Evolutionary conservation across 352 stramenopile species (phyloP).

Genomic region (Phytophthora litchii): DNA sequence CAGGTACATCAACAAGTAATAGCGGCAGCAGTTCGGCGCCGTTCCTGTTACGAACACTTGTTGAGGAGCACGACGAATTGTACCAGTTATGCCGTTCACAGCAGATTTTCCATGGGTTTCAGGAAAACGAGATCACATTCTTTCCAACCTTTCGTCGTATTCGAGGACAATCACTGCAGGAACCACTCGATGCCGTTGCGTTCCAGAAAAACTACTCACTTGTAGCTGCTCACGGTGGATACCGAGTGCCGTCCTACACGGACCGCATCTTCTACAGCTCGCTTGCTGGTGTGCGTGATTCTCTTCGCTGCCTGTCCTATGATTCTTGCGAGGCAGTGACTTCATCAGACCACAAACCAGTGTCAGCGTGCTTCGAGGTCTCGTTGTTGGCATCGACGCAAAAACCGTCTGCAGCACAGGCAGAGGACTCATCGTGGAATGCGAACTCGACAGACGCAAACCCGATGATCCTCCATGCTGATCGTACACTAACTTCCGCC

Average conservation of each 20-base stretch:
- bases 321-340: slow-evolving; percentile 76
- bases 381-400: slow-evolving; percentile 20
- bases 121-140: slow-evolving; percentile 74
- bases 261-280: slow-evolving; percentile 88
- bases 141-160: slow-evolving; percentile 83
- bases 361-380: slow-evolving; percentile 70
- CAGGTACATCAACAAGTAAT: slow-evolving; percentile 26
- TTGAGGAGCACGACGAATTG: slow-evolving; percentile 80
- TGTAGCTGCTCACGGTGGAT: slow-evolving; percentile 54
- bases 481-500: slow-evolving; percentile 26
- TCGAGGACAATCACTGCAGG: slow-evolving; percentile 49
- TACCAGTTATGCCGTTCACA: slow-evolving; percentile 58
- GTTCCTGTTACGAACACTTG: slow-evolving; percentile 41
- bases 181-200: slow-evolving; percentile 32
- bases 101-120: slow-evolving; percentile 83
- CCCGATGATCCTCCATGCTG: slow-evolving; percentile 44
- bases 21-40: slow-evolving; percentile 28
- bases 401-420: slow-evolving; percentile 9
- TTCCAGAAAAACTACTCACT: slow-evolving; percentile 74
- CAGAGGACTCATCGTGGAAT: slow-evolving; percentile 41
- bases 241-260: slow-evolving; percentile 89
- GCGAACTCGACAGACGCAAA: slow-evolving; percentile 52
- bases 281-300: slow-evolving; percentile 57
- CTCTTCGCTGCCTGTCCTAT: slow-evolving; percentile 73
- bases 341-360: slow-evolving; percentile 86